Percentiles rank a stretch among this genome's conserved stretches.
Evolutionary conservation across 192 early-diverging fungal species (phyloP).

Genomic region (Lunasporangiospora selenospora): DNA sequence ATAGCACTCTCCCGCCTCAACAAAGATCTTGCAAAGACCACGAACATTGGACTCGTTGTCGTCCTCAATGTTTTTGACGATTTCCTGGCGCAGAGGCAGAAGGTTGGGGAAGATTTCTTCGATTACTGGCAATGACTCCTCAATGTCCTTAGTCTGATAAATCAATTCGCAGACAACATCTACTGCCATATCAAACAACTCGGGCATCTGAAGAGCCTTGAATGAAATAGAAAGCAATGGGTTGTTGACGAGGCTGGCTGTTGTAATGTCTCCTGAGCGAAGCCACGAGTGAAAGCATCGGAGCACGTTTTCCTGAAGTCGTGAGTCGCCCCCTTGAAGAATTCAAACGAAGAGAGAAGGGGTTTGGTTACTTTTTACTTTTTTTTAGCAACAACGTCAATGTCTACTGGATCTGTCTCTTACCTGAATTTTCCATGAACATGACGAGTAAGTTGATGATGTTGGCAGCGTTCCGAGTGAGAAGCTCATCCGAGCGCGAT

Average conservation of each 20-base stretch:
- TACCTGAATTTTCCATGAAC: slow-evolving; percentile 71
- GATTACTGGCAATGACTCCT: slow-evolving; percentile 62
- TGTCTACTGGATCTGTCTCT: no score
- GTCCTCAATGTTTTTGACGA: slow-evolving; percentile 55
- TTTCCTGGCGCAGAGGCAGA: slow-evolving; percentile 52
- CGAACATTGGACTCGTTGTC: slow-evolving; percentile 85
- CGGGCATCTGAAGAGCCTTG: slow-evolving; percentile 69
- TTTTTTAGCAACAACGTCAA: neutral
- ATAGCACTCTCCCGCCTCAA: slow-evolving; percentile 91
- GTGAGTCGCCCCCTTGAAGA: slow-evolving; percentile 54
- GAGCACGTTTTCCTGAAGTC: slow-evolving; percentile 69
- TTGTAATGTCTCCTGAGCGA: slow-evolving; percentile 76
- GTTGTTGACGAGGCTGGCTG: slow-evolving; percentile 64
- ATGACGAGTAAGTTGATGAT: slow-evolving; percentile 75
- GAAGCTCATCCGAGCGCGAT: slow-evolving; percentile 60
- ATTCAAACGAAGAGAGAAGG: neutral
- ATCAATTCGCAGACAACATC: slow-evolving; percentile 88
- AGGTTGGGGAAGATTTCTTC: slow-evolving; percentile 68
- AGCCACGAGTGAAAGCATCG: slow-evolving; percentile 88
- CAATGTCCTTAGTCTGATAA: slow-evolving; percentile 65
- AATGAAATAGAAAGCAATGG: slow-evolving; percentile 77
- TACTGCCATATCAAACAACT: slow-evolving; percentile 84
- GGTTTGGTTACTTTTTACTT: neutral
- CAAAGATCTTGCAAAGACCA: slow-evolving; percentile 86
- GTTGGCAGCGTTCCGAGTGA: slow-evolving; percentile 70